Evolutionary conservation across 805 yeast species (phyloP), one percentile per base, ranked within the genome.

Genomic region (Wickerhamiella occidentalis): DNA sequence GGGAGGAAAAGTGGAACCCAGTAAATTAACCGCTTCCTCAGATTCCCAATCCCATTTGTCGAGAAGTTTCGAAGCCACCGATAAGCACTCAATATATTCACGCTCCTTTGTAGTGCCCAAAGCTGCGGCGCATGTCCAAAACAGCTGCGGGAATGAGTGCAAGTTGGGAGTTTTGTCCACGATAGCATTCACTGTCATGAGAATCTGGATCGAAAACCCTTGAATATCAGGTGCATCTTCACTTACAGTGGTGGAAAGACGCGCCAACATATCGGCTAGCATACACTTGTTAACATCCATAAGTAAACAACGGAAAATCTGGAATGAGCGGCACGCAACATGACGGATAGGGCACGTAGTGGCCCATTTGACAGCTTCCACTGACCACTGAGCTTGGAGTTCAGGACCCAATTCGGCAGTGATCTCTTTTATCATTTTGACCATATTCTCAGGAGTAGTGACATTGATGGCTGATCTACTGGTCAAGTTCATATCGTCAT

Each of bases 301-400:
- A n/a, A 87, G 67, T 50, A 92, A 64, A 3, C 94, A 83, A 40
- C 99, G 71, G 67, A 88, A 92, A 0, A 88, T 74, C 62, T 92
- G 98, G 65, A 94, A 90, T 0, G 97, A 88, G 22, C 98, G 75
- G 56, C 98, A 92, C 0, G 99, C 98, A 56, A 92, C 77, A 62
- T 94, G 99, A 59, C 96, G 74, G 1, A 90, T 97, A 2, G 96
- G 94, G 68, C 97, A 92, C 1, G 95, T 81, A 0, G 98, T 92
- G 0, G 98, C 96, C 98, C 98, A 92, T 25, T 75, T 72, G 30
- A 94, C 69, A 0, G 97, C 82, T 2, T 76, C 78, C 29, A 80
- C 69, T 46, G 94, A 81, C 98, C 98, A 92, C 46, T 81, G 38
- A 9, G 51, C 53, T 26, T 49, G 40, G 13, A 49, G 26, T 7